Conservation (phyloP, 495 filamentous ascomycete genomes). For the Copromyces sp. region DNA sequence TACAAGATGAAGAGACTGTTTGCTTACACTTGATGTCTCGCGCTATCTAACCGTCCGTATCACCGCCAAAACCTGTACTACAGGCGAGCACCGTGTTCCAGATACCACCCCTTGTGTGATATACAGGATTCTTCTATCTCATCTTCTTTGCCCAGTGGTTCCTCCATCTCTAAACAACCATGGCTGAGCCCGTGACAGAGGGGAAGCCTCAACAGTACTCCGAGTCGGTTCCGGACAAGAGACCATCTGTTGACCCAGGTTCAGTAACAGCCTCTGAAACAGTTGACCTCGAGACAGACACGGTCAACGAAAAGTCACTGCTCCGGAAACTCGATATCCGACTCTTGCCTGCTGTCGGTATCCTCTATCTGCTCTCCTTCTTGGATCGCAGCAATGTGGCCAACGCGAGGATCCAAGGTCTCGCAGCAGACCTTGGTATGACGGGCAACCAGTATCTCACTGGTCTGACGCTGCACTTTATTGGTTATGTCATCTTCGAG, state of each 20-base stretch:
- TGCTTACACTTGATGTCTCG: not conserved
- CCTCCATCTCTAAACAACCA: not conserved
- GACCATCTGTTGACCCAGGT: conserved; percentile 1
- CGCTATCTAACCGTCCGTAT: not conserved
- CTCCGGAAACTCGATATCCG: conserved; percentile 55
- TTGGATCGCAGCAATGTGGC: conserved; percentile 63
- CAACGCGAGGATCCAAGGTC: conserved; percentile 50
- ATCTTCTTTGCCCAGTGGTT: not conserved
- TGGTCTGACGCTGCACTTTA: conserved; percentile 62
- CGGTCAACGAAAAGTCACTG: conserved; percentile 50
- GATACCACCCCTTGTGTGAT: not conserved
- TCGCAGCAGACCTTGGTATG: conserved; percentile 54
- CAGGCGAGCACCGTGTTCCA: not conserved
- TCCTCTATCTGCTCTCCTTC: conserved; percentile 65
- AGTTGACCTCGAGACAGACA: conserved; percentile 7
- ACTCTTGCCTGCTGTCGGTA: conserved; percentile 55
- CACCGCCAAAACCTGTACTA: not conserved
- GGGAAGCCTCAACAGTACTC: not conserved
- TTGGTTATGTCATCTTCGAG: conserved; percentile 57
- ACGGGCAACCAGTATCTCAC: conserved; percentile 64
- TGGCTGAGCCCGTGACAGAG: not conserved
- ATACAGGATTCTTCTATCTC: not conserved
- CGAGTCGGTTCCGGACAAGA: not conserved
- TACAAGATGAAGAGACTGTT: not conserved
- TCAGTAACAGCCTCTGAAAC: conserved; percentile 12